These are phyloP conservation scores for Mucor plumbeus DNA, from an alignment of 371 early-diverging fungal genomes.

Conservation along the genomic window DNA sequence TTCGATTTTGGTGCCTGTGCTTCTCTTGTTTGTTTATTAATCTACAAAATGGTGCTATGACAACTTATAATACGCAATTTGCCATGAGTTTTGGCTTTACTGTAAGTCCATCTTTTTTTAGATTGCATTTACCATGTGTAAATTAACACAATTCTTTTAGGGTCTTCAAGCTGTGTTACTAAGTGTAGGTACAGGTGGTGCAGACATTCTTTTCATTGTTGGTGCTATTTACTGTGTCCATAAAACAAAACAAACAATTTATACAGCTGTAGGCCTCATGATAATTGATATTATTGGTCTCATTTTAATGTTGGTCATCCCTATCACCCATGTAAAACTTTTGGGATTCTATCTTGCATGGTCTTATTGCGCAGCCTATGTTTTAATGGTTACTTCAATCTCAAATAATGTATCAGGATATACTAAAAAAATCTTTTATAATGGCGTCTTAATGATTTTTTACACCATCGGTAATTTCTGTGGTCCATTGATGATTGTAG, in stretches of 20 bases:
- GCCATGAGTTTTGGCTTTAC: conserved; percentile 40
- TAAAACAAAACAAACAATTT: conserved; percentile 29
- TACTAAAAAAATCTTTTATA: conserved; percentile 47
- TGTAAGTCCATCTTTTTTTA: conserved; percentile 23
- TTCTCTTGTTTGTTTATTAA: conserved; percentile 38
- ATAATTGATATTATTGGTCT: conserved; percentile 37
- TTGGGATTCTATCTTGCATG: conserved; percentile 37
- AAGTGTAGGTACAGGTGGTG: conserved; percentile 29
- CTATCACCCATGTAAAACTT: conserved; percentile 30
- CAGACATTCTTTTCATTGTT: conserved; percentile 38
- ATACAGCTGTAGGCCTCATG: conserved; percentile 31
- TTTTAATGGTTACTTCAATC: conserved; percentile 29
- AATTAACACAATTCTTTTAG: conserved; percentile 14
- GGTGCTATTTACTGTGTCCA: conserved; percentile 21
- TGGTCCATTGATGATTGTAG: conserved; percentile 42
- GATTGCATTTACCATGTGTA: not conserved
- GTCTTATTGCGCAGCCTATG: conserved; percentile 30
- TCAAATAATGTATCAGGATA: conserved; percentile 38
- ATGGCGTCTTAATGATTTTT: conserved; percentile 32
- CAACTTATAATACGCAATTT: conserved; percentile 38
- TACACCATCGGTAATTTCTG: conserved; percentile 40
- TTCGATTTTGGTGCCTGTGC: conserved; percentile 39
- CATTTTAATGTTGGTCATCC: conserved; percentile 36
- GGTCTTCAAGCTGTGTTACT: conserved; percentile 36
- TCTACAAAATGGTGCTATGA: conserved; percentile 45